Evolutionary conservation across 768 basidiomycete species (phyloP), one percentile per base, ranked within the genome.

Genomic region (Collybia mongolica): DNA sequence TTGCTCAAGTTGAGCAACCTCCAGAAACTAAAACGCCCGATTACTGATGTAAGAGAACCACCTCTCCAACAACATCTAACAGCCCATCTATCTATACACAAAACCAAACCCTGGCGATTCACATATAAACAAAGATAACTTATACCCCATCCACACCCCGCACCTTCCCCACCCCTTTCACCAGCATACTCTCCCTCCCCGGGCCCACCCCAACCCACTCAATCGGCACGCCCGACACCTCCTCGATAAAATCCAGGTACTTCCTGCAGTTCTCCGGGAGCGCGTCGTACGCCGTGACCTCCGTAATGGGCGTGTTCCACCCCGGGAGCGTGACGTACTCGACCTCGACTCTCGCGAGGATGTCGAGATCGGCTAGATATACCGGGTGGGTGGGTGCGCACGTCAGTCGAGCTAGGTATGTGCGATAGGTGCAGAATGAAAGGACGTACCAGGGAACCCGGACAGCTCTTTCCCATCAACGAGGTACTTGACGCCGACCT

Each of bases 151-250:
- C 9, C 14, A 9, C 32, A 11, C 11, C 9, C 7, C 32, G 7
- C 5, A 28, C 11, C 32, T 9, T 6, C 14, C 11, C 11, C 32
- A 40, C 22, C 35, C 11, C 14, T 52, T 66, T 73, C 39, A 29
- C 52, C 11, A 80, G 39, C 88, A 94, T 96, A 55, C 82, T 84
- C 54, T 92, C 88, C 51, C 95, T 69, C 15, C 75, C 90, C 14
- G 96, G 92, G 0, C 96, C 96, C 17, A 95, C 86, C 9, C 96
- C 96, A 45, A 98, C 93, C 88, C 91, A 98, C 68, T 87, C 84
- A 49, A 98, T 76, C 43, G 84, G 86, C 8, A 89, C 83, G 7
- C 75, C 76, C 17, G 91, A 65, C 64, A 75, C 86, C 17, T 78
- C 60, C 67, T 98, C 95, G 54, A 98, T 90, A 65, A 88, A 98